Evolutionary conservation across 2,329 filamentous ascomycete genomes (phyloP).

Genomic region (Alternaria postmessia): DNA sequence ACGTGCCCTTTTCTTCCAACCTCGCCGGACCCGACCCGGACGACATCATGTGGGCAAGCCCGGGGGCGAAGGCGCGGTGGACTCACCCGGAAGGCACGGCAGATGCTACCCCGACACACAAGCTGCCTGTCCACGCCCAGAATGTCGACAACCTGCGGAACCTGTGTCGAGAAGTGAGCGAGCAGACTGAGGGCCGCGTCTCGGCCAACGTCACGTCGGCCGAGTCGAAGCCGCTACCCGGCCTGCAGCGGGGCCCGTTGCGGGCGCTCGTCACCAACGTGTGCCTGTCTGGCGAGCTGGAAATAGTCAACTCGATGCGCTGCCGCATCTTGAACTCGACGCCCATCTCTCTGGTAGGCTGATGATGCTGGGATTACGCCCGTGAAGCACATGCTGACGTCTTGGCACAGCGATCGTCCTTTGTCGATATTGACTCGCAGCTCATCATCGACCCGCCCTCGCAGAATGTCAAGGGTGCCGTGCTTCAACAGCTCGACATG

Average conservation of each 20-base stretch:
- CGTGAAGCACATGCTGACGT: constrained; percentile 34
- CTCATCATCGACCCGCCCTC: constrained; percentile 80
- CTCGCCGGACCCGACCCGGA: constrained; percentile 91
- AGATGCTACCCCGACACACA: constrained; percentile 83
- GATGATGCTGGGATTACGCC: constrained; percentile 10
- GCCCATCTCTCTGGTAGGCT: constrained; percentile 85
- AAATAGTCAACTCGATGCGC: constrained; percentile 87
- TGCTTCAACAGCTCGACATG: constrained; percentile 85
- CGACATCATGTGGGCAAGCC: constrained; percentile 91
- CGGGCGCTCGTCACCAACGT: constrained; percentile 76
- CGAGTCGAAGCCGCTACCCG: constrained; percentile 70
- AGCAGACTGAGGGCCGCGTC: constrained; percentile 68
- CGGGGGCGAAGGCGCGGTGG: constrained; percentile 88
- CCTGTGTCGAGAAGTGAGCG: constrained; percentile 83
- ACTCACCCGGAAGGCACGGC: constrained; percentile 88
- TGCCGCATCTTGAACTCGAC: constrained; percentile 91
- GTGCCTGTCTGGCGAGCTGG: constrained; percentile 85
- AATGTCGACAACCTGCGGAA: constrained; percentile 82
- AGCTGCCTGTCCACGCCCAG: constrained; percentile 88
- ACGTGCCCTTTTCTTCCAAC: constrained; percentile 93
- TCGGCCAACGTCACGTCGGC: constrained; percentile 86
- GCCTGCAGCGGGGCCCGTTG: constrained; percentile 59
- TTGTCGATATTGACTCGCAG: constrained; percentile 90
- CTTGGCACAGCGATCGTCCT: constrained; percentile 78
- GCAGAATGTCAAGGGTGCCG: constrained; percentile 74